Percentiles rank a stretch among this genome's conserved stretches.
These are phyloP conservation scores for Thelonectria olida DNA, from an alignment of 2,329 filamentous ascomycete species.

Conservation along the genomic window DNA sequence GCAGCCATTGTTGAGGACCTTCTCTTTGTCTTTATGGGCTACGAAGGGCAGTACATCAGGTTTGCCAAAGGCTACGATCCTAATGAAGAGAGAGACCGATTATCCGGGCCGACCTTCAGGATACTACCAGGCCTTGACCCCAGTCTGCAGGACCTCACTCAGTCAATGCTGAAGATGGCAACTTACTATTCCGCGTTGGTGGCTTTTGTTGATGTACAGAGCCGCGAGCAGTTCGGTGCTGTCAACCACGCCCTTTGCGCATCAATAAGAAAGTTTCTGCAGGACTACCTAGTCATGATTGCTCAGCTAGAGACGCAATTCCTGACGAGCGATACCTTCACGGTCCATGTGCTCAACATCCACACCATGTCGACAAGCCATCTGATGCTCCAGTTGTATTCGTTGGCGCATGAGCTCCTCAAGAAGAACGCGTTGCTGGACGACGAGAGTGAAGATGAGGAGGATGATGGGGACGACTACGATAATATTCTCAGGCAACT, in stretches of 20 bases:
- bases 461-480: constrained; percentile 82
- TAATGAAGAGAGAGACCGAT: constrained; percentile 82
- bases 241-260: constrained; percentile 97
- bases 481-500: constrained; percentile 94
- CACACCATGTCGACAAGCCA: constrained; percentile 91
- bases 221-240: constrained; percentile 88
- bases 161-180: constrained; percentile 91
- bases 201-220: constrained; percentile 93
- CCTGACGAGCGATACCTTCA: constrained; percentile 87
- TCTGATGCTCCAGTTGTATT: constrained; percentile 91
- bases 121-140: constrained; percentile 88
- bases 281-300: constrained; percentile 92
- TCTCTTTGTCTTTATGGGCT: constrained; percentile 96
- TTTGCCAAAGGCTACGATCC: constrained; percentile 87
- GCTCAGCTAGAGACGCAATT: constrained; percentile 95
- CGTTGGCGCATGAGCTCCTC: constrained; percentile 85
- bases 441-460: constrained; percentile 76
- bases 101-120: constrained; percentile 83
- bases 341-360: constrained; percentile 90
- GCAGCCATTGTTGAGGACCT: constrained; percentile 88
- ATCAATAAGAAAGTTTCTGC: constrained; percentile 88
- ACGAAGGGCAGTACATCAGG: constrained; percentile 96
- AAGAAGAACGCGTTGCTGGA: constrained; percentile 89
- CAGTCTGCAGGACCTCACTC: constrained; percentile 86
- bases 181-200: constrained; percentile 93